phyloP scores from a whole-genome alignment of 495 filamentous ascomycete species.

The Penicillium macrosclerotiorum region DNA sequence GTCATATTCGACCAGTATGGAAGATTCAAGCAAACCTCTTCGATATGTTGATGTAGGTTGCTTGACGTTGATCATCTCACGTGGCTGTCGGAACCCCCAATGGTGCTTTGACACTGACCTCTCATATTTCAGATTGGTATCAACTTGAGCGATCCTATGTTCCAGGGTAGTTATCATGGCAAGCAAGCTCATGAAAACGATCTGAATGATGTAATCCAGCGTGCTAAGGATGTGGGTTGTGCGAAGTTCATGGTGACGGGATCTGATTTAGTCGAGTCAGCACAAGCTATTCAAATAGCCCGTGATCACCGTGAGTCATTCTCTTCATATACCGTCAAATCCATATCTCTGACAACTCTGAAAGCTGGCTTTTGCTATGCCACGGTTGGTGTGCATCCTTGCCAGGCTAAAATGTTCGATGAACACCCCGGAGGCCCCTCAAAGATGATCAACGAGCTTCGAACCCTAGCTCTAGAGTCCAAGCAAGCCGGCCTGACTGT shows the following conservation, averaged over 20 bases:
- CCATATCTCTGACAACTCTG: not conserved
- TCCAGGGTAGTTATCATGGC: slow-evolving; percentile 78
- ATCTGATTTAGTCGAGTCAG: slow-evolving; percentile 77
- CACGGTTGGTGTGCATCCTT: slow-evolving; percentile 93
- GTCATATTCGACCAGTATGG: slow-evolving; percentile 25
- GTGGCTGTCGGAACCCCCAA: not conserved
- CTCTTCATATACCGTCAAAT: not conserved
- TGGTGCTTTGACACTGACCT: not conserved
- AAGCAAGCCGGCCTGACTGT: slow-evolving; percentile 54
- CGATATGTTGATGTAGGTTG: slow-evolving; percentile 47
- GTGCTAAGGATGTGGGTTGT: slow-evolving; percentile 75
- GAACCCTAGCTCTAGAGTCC: slow-evolving; percentile 49
- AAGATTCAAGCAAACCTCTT: slow-evolving; percentile 29
- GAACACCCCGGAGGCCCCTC: slow-evolving; percentile 53
- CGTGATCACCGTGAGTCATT: slow-evolving; percentile 66
- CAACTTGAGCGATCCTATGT: slow-evolving; percentile 89
- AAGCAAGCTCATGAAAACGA: slow-evolving; percentile 79
- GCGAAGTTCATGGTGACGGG: slow-evolving; percentile 90
- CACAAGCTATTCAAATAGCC: slow-evolving; percentile 70
- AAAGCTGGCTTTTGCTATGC: slow-evolving; percentile 77
- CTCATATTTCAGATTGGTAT: slow-evolving; percentile 68
- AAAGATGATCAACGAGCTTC: slow-evolving; percentile 60
- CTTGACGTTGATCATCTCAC: not conserved
- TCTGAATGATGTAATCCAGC: slow-evolving; percentile 68
- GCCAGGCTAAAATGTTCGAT: slow-evolving; percentile 67